Evolutionary conservation across 1,139 yeast species (phyloP), one percentile per base, ranked within the genome.

Genomic region (Lodderomyces parapsilosis): DNA sequence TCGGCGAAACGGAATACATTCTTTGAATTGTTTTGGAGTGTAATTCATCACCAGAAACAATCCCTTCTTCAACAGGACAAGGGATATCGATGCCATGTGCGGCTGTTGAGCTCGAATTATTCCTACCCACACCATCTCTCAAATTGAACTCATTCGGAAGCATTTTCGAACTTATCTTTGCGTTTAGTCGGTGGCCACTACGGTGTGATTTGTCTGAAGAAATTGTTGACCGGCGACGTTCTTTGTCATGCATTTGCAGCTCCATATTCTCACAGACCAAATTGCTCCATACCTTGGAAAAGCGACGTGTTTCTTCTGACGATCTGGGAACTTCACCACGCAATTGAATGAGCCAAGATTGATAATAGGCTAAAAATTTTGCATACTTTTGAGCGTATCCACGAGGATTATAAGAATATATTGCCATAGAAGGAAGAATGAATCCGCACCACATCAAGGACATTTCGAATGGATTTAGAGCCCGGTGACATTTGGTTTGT

Each of bases 1-100:
- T 66, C 0, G 77, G 77, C 1, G 74, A 68, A 1, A 71, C 69
- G 0, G 75, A 65, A 45, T 68, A 70, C 33, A 69, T 51, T 43
- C 60, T 64, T 42, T 69, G 74, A 20, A 69, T 63, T 42, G 67
- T 49, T 22, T 59, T 57, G 40, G 58, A 58, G 42, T 64, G 58
- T 6, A 67, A 57, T 33, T 56, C 55, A 40, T 51, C 54, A 32
- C 52, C 49, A 9, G 34, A 40, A 3, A 15, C 17, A 28, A 6
- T 8, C n/a, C 7, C 22, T 14, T 17, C 15, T 10, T 14, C 14
- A 22, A 9, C 15, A 25, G 13, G 14, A 10, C 32, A 14, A 14
- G 17, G 4, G 5, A 27, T 13, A 27, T 27, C 17, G n/a, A n/a
- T n/a, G n/a, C n/a, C 6, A 27, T 27, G 10, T n/a, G 4, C 11